phyloP scores from a whole-genome alignment of 305 asterid genomes.

The Solanum hybrid region DNA sequence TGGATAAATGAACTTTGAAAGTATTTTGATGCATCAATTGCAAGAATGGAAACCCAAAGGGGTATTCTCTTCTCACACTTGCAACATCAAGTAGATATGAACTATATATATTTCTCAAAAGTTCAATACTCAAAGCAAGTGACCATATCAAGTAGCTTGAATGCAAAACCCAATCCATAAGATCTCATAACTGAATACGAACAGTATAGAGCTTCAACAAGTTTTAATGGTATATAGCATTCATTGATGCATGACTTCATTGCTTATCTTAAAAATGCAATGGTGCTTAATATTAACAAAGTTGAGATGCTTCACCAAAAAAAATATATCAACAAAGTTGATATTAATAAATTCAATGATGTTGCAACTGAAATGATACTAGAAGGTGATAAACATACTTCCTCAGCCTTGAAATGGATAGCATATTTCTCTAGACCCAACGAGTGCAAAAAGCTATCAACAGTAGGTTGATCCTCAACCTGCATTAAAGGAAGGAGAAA shows the following conservation, averaged over 20 bases:
- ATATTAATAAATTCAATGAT: neutral
- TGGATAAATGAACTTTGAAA: neutral
- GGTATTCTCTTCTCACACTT: neutral
- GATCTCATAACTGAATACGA: neutral
- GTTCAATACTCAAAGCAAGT: neutral
- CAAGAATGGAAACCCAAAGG: neutral
- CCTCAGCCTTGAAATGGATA: conserved; percentile 80
- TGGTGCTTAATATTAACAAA: neutral
- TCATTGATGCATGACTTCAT: neutral
- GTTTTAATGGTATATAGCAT: neutral
- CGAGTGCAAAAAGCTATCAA: conserved; percentile 70
- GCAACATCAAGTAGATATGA: neutral
- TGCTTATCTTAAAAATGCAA: neutral
- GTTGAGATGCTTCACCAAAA: neutral
- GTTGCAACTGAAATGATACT: neutral
- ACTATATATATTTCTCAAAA: neutral
- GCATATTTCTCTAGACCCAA: conserved; percentile 72
- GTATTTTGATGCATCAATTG: neutral
- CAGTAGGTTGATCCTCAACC: conserved; percentile 59
- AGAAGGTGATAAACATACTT: conserved; percentile 37
- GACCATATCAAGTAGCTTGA: neutral
- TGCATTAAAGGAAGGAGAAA: conserved; percentile 27
- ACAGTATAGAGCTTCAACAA: neutral
- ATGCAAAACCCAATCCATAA: neutral
- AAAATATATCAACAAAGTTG: neutral